These are phyloP conservation scores for Diaporthe longicolla DNA, from an alignment of 2,329 filamentous ascomycete species.

Conservation along the genomic window DNA sequence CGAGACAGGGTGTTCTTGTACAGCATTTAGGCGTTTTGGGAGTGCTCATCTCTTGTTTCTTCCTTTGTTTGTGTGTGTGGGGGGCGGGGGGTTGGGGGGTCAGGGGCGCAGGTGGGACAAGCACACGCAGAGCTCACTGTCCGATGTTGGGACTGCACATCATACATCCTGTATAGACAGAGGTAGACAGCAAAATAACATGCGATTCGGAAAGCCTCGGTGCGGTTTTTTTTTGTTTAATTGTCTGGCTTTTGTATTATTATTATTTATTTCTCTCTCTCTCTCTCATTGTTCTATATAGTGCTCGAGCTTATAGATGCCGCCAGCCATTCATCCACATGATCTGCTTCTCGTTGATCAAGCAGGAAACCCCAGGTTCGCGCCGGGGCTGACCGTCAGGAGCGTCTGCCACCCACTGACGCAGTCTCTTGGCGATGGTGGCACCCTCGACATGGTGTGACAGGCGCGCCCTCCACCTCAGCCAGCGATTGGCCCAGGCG, in stretches of 20 bases:
- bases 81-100: not conserved
- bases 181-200: constrained; percentile 18
- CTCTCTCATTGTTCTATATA: not conserved
- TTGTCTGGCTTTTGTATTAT: not conserved
- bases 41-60: constrained; percentile 17
- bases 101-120: constrained; percentile 1
- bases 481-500: constrained; percentile 70
- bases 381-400: constrained; percentile 50
- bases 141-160: not conserved
- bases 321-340: constrained; percentile 71
- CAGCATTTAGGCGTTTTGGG: constrained; percentile 18
- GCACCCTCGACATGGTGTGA: constrained; percentile 55
- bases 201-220: no score
- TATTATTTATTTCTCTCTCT: no score
- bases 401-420: constrained; percentile 56
- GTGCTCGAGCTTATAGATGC: constrained; percentile 57
- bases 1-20: not conserved
- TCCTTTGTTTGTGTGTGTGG: no score
- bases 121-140: constrained; percentile 1
- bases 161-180: constrained; percentile 3
- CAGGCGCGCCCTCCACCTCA: constrained; percentile 59
- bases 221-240: not conserved
- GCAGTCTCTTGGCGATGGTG: constrained; percentile 57
- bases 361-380: constrained; percentile 64
- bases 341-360: constrained; percentile 73